Base-by-base conservation (phyloP, 495 filamentous ascomycete species). In the Parachaetomium inaequale region DNA sequence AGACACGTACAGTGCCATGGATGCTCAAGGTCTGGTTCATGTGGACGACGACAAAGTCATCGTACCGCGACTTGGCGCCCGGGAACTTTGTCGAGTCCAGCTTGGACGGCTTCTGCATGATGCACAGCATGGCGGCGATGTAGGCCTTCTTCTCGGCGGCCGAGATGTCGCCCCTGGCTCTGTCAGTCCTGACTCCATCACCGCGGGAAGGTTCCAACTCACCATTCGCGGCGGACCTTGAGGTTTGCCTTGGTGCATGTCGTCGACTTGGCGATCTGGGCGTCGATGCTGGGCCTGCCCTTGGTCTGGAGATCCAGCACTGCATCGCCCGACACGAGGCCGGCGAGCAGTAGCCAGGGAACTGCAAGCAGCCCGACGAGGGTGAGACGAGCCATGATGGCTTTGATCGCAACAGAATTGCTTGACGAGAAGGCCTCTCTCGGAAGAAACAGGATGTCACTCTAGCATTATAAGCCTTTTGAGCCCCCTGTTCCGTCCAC, bases 41-140 rank as follows among this genome's bases (percentile, higher is more conserved):
- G 70, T 91, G 89, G 17, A 81, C 80, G 8, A 79, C 84, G 32
- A 86, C 80, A 65, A 91, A 89, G 69, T 91, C 87, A 73, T 91
- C 88, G 62, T 83, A 88, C 19, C 75, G 65, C 23, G 71, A 69
- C 25, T 74, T 68, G 28, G 73, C 71, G 5, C 76, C 78, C 4
- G 75, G 74, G 26, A 72, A 71, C 58, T 68, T 52, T 38, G n/a
- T 68, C 21, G n/a, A 70, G 55, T 63, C 77, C 73, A 52, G 78
- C 53, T 71, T 80, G 1, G 85, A 71, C 2, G 87, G 82, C 68
- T 79, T 77, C 32, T 64, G 56, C 51, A 83, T 78, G n/a, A 93
- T 64, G 67, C 89, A 92, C 26, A 83, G 74, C 34, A 91, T 81
- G 8, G 88, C 85, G 32, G 79, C 70, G 58, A 87, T 88, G 67